A percentile compares a stretch with the other conserved stretches of the same genome.
Evolutionary conservation across 208 protist genomes (phyloP).

Genomic region (Trypanosomatidae sp.): DNA sequence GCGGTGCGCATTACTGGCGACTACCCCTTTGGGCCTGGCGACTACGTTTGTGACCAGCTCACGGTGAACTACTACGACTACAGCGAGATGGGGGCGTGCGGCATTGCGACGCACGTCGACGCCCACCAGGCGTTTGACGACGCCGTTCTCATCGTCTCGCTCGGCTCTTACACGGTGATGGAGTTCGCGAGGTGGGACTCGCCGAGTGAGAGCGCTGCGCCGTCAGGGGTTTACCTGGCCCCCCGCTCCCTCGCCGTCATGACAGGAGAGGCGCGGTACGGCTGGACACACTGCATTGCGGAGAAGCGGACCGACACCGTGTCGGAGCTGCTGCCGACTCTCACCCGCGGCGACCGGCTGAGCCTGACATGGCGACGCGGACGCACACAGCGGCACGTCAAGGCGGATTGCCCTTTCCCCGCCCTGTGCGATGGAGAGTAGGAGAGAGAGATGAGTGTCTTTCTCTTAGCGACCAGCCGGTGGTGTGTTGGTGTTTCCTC

Average conservation of each 20-base stretch:
- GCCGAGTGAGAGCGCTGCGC: slow-evolving; percentile 23
- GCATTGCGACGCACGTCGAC: slow-evolving; percentile 80
- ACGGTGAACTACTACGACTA: slow-evolving; percentile 87
- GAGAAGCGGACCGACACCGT: slow-evolving; percentile 69
- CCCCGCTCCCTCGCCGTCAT: slow-evolving; percentile 67
- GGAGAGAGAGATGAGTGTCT: background rate
- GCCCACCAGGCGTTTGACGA: slow-evolving; percentile 63
- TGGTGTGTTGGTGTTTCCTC: background rate
- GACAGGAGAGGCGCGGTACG: slow-evolving; percentile 68
- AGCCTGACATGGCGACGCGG: slow-evolving; percentile 80
- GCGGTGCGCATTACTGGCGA: slow-evolving; percentile 28
- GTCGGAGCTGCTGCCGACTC: slow-evolving; percentile 45
- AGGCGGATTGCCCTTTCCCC: slow-evolving; percentile 44
- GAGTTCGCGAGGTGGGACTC: slow-evolving; percentile 58
- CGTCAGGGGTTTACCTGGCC: slow-evolving; percentile 41
- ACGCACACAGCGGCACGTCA: slow-evolving; percentile 33
- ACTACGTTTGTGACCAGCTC: slow-evolving; percentile 61
- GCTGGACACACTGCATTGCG: slow-evolving; percentile 77
- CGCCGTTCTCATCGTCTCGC: slow-evolving; percentile 61
- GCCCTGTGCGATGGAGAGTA: slow-evolving; percentile 58
- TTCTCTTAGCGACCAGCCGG: no score
- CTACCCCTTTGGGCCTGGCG: slow-evolving; percentile 25
- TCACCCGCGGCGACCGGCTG: slow-evolving; percentile 45
- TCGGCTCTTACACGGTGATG: slow-evolving; percentile 82
- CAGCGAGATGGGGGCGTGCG: slow-evolving; percentile 32